These are phyloP conservation scores for Nitzschia sp. DNA, from an alignment of 108 stramenopile species.

Conservation along the genomic window DNA sequence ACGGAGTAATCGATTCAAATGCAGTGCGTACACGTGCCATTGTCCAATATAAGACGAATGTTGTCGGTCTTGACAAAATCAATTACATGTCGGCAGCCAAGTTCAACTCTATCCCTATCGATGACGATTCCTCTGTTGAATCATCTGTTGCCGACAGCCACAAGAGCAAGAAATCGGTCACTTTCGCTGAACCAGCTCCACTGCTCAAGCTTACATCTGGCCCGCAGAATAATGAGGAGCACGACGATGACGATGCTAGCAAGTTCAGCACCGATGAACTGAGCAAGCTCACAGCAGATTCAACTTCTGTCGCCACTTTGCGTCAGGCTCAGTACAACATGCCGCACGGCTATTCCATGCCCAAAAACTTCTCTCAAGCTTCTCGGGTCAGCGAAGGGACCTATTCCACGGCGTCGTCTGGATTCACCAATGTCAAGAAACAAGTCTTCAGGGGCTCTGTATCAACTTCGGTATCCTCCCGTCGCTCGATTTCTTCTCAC, in stretches of 20 bases:
- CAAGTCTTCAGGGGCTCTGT: constrained; percentile 29
- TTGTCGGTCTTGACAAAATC: constrained; percentile 16
- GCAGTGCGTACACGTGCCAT: constrained; percentile 28
- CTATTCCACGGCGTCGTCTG: constrained; percentile 24
- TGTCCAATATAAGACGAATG: constrained; percentile 29
- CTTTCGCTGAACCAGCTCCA: background rate
- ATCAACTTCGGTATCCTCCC: background rate
- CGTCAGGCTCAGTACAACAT: constrained; percentile 7
- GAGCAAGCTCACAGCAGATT: constrained; percentile 21
- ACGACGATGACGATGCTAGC: constrained; percentile 26
- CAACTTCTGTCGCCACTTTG: constrained; percentile 34
- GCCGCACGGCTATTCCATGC: background rate
- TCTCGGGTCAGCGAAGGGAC: constrained; percentile 16
- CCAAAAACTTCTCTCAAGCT: background rate
- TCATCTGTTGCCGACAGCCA: constrained; percentile 2
- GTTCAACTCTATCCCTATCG: constrained; percentile 33
- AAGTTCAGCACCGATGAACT: constrained; percentile 6
- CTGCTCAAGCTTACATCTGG: background rate
- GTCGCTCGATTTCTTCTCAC: constrained; percentile 8
- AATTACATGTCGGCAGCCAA: constrained; percentile 31
- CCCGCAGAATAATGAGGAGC: background rate
- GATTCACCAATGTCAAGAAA: constrained; percentile 30
- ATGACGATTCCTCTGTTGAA: constrained; percentile 12
- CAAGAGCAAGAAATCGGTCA: constrained; percentile 2
- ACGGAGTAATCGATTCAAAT: constrained; percentile 23